Evolutionary conservation across 2,329 filamentous ascomycete genomes (phyloP), one percentile per base, ranked within the genome.

Genomic region (Botrytis aclada): DNA sequence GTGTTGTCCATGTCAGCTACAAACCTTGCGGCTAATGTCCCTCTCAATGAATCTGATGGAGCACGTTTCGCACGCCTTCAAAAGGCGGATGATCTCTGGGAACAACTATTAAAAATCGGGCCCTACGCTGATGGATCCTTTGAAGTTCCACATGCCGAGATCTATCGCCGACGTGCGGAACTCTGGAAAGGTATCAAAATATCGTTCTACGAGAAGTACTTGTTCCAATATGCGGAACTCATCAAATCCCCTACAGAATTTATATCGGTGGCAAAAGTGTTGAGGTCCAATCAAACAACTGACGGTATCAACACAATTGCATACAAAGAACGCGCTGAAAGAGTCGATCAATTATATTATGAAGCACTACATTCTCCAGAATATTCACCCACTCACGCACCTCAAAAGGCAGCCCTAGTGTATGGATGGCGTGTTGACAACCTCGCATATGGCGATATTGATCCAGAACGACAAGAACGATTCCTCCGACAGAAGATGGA

Each of bases 321-420:
- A 56, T 67, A 67, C n/a, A 58, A 69, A 69, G 65, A 69, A 43
- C 65, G 65, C 56, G 65, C 47, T 2, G 65, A 69, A 69, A 69
- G 65, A 43, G 47, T 56, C n/a, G 65, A 69, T 43, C 37, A n/a
- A 9, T 56, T 69, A 4, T 69, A 69, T 32, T 69, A 69, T 32
- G 65, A 69, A 69, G 65, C 47, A 6, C 37, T 69, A 16, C 65
- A 56, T n/a, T 69, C 65, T 41, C 47, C 18, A 69, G 47, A 56
- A 56, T 69, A 69, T 25, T 69, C 65, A 32, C 65, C 65, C 54
- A 56, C 65, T 56, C 37, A 22, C 32, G 34, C 47, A 10, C 47
- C 65, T 32, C 65, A 56, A 41, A 56, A 69, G 4, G 47, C 65
- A 22, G 65, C 65, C 29, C 37, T 56, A 43, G 65, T 69, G 43